phyloP scores from a whole-genome alignment of 2,329 filamentous ascomycete genomes.

The Tolypocladium capitatum region DNA sequence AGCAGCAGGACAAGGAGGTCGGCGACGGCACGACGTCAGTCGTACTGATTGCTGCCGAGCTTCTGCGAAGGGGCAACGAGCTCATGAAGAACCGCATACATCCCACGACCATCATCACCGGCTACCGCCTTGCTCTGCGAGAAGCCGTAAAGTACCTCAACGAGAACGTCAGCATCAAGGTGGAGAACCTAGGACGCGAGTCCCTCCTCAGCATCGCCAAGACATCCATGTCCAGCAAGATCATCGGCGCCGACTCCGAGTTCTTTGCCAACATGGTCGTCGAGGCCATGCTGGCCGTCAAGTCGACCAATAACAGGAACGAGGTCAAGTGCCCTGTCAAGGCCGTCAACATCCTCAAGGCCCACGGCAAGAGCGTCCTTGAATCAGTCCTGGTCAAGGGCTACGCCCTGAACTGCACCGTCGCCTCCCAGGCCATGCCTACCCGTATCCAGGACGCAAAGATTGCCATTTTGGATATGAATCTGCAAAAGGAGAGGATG shows the following conservation, averaged over 20 bases:
- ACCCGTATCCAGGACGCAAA: slow-evolving; percentile 87
- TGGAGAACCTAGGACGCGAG: slow-evolving; percentile 80
- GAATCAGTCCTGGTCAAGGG: slow-evolving; percentile 91
- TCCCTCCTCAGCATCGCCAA: slow-evolving; percentile 91
- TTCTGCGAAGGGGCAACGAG: slow-evolving; percentile 87
- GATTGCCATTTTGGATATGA: slow-evolving; percentile 95
- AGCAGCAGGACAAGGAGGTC: slow-evolving; percentile 98
- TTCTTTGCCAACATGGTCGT: slow-evolving; percentile 98
- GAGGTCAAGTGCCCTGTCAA: slow-evolving; percentile 97
- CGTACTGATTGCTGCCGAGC: slow-evolving; percentile 90
- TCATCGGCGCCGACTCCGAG: slow-evolving; percentile 88
- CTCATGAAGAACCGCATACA: slow-evolving; percentile 99
- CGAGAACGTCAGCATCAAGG: slow-evolving; percentile 94
- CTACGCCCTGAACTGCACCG: slow-evolving; percentile 96
- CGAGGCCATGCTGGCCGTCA: slow-evolving; percentile 89
- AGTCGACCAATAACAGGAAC: slow-evolving; percentile 77
- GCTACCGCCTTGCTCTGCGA: slow-evolving; percentile 85
- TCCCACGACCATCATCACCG: slow-evolving; percentile 97
- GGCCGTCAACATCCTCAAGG: slow-evolving; percentile 97
- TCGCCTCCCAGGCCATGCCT: slow-evolving; percentile 95
- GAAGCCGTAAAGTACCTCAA: slow-evolving; percentile 99
- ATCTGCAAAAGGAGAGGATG: slow-evolving; percentile 97
- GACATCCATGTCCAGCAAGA: slow-evolving; percentile 99
- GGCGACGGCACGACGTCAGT: slow-evolving; percentile 97
- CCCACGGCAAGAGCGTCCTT: slow-evolving; percentile 80